Conservation (phyloP, 176 grass and related monocot genomes). For the Areca catechu region DNA sequence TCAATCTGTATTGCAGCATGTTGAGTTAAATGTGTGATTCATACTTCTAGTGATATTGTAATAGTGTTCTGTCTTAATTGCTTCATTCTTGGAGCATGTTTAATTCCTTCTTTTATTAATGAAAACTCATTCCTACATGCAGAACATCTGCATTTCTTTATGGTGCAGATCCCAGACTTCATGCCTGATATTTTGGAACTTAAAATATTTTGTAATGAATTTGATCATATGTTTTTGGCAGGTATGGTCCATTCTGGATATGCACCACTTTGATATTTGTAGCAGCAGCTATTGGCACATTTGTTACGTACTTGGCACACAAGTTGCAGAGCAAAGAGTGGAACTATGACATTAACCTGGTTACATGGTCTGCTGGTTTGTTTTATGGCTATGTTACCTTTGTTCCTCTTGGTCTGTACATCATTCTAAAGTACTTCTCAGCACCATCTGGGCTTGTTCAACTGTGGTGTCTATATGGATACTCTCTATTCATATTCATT, state of each 20-base stretch:
- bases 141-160: too few relatives aligned
- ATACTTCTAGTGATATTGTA: too few relatives aligned
- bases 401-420: slow-evolving; percentile 80
- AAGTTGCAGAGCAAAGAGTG: slow-evolving; percentile 95
- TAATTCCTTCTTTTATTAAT: too few relatives aligned
- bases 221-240: slow-evolving; percentile 24
- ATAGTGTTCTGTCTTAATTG: too few relatives aligned
- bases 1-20: too few relatives aligned
- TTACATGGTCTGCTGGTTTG: slow-evolving; percentile 93
- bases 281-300: slow-evolving; percentile 89
- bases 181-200: too few relatives aligned
- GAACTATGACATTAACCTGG: slow-evolving; percentile 94
- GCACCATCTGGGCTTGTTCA: slow-evolving; percentile 87
- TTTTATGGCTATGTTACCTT: slow-evolving; percentile 93
- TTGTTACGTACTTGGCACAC: slow-evolving; percentile 88
- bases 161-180: too few relatives aligned
- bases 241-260: slow-evolving; percentile 98
- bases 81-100: too few relatives aligned
- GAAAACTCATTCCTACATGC: too few relatives aligned
- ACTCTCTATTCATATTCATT: slow-evolving; percentile 95
- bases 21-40: too few relatives aligned
- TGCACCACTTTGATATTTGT: slow-evolving; percentile 94
- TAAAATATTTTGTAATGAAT: too few relatives aligned
- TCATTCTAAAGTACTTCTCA: slow-evolving; percentile 98
- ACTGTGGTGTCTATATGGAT: slow-evolving; percentile 94